A percentile compares a stretch with the other conserved stretches of the same genome.
These are phyloP conservation scores for Hysterangium stoloniferum DNA, from an alignment of 768 basidiomycete species.

Conservation along the genomic window DNA sequence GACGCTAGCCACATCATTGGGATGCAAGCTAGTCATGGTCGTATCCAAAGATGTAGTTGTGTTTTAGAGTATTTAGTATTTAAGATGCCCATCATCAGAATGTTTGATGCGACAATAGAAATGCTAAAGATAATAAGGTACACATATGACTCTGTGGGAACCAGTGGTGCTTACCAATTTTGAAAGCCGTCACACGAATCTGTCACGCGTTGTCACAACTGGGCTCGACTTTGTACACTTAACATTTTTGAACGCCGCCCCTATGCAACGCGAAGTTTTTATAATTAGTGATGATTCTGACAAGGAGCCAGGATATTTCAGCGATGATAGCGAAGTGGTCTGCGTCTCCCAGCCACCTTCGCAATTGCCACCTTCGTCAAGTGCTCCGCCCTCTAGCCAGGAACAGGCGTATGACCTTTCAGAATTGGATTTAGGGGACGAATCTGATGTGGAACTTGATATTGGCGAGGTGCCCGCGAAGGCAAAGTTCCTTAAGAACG, in stretches of 20 bases:
- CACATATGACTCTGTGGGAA: too few relatives aligned
- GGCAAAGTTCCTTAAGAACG: not conserved
- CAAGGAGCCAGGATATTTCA: not conserved
- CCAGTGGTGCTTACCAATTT: too few relatives aligned
- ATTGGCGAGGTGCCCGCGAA: not conserved
- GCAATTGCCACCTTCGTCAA: constrained; percentile 1
- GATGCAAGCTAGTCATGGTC: constrained; percentile 1
- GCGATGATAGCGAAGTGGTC: not conserved
- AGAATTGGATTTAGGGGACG: not conserved
- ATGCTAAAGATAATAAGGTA: too few relatives aligned
- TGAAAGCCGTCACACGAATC: too few relatives aligned
- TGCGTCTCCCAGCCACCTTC: not conserved
- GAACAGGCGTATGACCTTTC: not conserved
- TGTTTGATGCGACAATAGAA: too few relatives aligned
- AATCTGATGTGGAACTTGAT: not conserved
- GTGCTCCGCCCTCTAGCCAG: not conserved
- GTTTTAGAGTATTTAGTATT: too few relatives aligned
- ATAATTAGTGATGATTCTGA: not conserved
- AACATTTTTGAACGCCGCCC: not conserved
- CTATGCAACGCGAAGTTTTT: not conserved
- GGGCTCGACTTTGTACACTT: not conserved
- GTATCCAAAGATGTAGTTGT: too few relatives aligned
- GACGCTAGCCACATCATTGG: constrained; percentile 10
- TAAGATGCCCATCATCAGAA: too few relatives aligned
- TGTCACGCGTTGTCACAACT: not conserved